Conservation (phyloP, 306 rosid genomes). For the Rosa multiflora region DNA sequence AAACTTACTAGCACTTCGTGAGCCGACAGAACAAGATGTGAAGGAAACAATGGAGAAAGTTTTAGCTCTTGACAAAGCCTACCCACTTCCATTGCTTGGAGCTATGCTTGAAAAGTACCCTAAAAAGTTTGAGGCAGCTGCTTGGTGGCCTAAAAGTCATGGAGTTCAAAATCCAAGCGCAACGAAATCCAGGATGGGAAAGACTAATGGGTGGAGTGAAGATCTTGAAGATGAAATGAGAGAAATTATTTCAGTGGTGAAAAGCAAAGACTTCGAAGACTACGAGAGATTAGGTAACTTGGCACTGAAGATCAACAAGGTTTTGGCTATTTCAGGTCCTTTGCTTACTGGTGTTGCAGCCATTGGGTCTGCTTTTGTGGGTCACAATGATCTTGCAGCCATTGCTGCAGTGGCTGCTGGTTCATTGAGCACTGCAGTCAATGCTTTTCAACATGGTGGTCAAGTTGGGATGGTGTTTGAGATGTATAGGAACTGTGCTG, state of each 20-base stretch:
- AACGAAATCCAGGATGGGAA: neutral
- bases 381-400: conserved; percentile 30
- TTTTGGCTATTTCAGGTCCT: conserved; percentile 66
- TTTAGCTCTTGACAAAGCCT: conserved; percentile 69
- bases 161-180: neutral
- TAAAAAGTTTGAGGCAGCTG: conserved; percentile 50
- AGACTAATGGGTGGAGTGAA: conserved; percentile 58
- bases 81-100: conserved; percentile 78
- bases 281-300: conserved; percentile 66
- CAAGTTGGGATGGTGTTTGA: conserved; percentile 80
- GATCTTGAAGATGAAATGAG: conserved; percentile 54
- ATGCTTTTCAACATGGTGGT: conserved; percentile 59
- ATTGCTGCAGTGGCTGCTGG: conserved; percentile 54
- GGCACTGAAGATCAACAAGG: conserved; percentile 55
- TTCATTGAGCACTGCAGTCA: conserved; percentile 45
- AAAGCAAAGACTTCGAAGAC: conserved; percentile 58
- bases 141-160: conserved; percentile 68
- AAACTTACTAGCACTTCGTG: conserved; percentile 32
- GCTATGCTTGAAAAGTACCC: conserved; percentile 82
- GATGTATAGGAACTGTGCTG: conserved; percentile 58
- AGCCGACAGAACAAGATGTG: conserved; percentile 42
- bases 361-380: conserved; percentile 42
- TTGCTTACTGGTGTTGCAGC: conserved; percentile 70
- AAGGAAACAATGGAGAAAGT: conserved; percentile 46
- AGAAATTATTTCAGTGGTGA: conserved; percentile 50